Conservation (phyloP, 2,329 filamentous ascomycete species). For the Proliferodiscus dingleyae region DNA sequence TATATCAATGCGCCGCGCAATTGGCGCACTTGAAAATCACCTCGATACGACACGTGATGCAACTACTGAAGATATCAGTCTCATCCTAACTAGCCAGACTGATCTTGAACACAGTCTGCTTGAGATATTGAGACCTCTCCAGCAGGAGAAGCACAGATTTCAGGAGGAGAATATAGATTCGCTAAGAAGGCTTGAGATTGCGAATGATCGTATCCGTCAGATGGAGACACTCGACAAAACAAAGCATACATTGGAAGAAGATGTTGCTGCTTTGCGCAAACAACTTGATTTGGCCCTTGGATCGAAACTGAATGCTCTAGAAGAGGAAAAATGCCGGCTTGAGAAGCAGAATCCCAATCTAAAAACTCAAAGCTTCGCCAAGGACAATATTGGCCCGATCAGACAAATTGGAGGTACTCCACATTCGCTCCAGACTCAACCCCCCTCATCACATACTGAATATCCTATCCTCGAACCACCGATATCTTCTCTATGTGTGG, state of each 20-base stretch:
- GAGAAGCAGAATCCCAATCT: background rate
- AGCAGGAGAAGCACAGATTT: background rate
- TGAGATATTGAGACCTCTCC: background rate
- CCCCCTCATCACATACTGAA: too few relatives aligned
- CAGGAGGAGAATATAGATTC: background rate
- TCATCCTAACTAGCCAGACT: background rate
- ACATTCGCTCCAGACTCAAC: too few relatives aligned
- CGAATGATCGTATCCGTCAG: background rate
- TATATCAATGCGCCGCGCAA: background rate
- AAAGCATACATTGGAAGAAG: background rate
- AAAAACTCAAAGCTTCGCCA: background rate
- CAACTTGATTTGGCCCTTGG: background rate
- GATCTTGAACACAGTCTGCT: background rate
- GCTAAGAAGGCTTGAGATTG: background rate
- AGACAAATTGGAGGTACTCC: background rate
- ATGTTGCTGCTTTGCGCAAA: background rate
- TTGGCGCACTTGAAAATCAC: background rate
- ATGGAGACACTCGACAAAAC: background rate
- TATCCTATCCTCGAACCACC: too few relatives aligned
- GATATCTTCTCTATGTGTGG: too few relatives aligned
- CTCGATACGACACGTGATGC: background rate
- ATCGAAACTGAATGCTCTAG: constrained; percentile 1
- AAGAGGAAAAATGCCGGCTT: background rate
- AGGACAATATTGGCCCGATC: background rate
- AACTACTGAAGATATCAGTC: background rate